These are phyloP conservation scores for Salvia splendens DNA, from an alignment of 257 asterid species.

Conservation along the genomic window DNA sequence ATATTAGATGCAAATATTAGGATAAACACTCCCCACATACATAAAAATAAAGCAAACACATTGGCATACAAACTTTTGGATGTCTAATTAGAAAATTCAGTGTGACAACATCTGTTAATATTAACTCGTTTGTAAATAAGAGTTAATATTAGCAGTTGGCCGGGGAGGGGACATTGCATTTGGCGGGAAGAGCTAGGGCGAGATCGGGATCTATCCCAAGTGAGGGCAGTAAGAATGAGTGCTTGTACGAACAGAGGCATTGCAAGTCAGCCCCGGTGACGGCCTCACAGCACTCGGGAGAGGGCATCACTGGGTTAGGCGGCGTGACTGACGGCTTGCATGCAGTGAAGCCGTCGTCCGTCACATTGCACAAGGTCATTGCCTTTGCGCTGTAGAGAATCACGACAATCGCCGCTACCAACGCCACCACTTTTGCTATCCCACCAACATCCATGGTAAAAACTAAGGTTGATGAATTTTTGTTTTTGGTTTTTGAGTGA, in stretches of 20 bases:
- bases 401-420: slow-evolving; percentile 26
- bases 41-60: no score
- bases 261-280: slow-evolving; percentile 54
- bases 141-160: slow-evolving; percentile 34
- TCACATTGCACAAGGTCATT: slow-evolving; percentile 51
- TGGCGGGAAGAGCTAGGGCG: slow-evolving; percentile 65
- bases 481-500: background rate
- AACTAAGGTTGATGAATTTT: background rate
- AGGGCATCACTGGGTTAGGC: slow-evolving; percentile 54
- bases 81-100: no score
- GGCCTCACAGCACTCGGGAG: slow-evolving; percentile 59
- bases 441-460: slow-evolving; percentile 11
- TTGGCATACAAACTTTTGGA: no score
- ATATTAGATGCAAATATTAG: no score
- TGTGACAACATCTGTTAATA: no score
- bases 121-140: background rate
- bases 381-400: slow-evolving; percentile 35
- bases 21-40: no score
- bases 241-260: slow-evolving; percentile 64
- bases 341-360: slow-evolving; percentile 53
- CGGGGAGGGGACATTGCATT: slow-evolving; percentile 59
- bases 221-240: slow-evolving; percentile 57
- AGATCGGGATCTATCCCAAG: slow-evolving; percentile 82
- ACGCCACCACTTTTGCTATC: slow-evolving; percentile 24
- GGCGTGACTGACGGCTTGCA: slow-evolving; percentile 63